Evolutionary conservation across 2,329 filamentous ascomycete genomes (phyloP), one percentile per base, ranked within the genome.

Genomic region (Periconia macrospinosa): DNA sequence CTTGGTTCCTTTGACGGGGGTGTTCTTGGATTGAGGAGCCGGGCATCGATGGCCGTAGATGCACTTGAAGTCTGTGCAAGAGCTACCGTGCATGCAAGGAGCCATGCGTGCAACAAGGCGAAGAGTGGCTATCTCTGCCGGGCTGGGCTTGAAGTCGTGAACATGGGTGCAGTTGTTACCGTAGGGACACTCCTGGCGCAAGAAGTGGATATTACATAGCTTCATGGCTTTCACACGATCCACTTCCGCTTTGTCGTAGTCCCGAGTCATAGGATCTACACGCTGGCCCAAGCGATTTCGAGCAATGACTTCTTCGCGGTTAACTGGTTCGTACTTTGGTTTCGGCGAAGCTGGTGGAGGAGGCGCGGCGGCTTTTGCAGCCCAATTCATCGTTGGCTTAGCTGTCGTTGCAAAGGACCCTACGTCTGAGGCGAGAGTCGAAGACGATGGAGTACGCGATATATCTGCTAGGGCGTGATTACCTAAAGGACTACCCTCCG

Each of bases 1-100:
- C 64, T 80, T 81, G 47, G 74, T 77, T 37, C 81, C 81, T 27
- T 78, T 76, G 53, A 78, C 73, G 33, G 76, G 77, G 19, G 70
- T 68, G 18, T 64, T 67, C 45, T 66, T 74, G 13, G 64, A 56
- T 15, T 62, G 60, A 0, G 77, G 78, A 56, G 83, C 82, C 17
- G 83, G 83, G 63, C 84, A 87, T 35, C 81, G 79, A 68, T 87
- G 85, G 19, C 85, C 85, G 63, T 86, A 86, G 48, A 86, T 86
- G 70, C 85, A 87, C 54, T 81, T 81, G 1, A 78, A 67, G 55
- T 87, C 84, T 47, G 83, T 76, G 61, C 85, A 87, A 14, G 77
- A 77, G 47, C 79, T 76, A 11, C 83, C 83, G 62, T 82, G 81
- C 52, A 78, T 78, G 64, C 85, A 87, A 20, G 84, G 83, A 3